Base-by-base conservation (phyloP, 148 eudicot genomes). In the Chenopodium berlandieri region DNA sequence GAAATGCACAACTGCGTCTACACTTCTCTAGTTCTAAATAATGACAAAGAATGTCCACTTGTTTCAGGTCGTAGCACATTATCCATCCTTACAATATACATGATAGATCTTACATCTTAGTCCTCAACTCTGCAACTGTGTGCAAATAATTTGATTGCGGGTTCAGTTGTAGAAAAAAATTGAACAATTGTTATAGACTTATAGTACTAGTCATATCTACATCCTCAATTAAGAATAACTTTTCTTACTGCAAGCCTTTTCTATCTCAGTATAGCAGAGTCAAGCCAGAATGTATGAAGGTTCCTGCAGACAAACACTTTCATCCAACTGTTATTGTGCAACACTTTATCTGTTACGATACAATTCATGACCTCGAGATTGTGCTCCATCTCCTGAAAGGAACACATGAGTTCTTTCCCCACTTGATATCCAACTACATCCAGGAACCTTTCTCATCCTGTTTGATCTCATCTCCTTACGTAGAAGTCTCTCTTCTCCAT, bases 341-440 rank as follows among this genome's bases (percentile, higher is more conserved):
- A 17, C 22, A 56, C 9, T 20, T 62, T 56, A 62, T 16, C 27
- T 54, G 30, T 80, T 34, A 2, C 10, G 44, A 62, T 25, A 23
- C 37, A 67, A 19, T 67, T 27, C 72, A 31, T 78, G 22, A 17
- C 77, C 72, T 6, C 17, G 72, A 76, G 70, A 60, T 73, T 68
- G 84, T 30, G 79, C 20, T 75, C 71, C n/a, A 67, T 75, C 85
- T 19, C 86, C 85, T n/a, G 85, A 79, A 77, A 76, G 81, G 68
- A 87, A 84, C 22, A 82, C 68, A 65, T 50, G 64, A 71, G 81
- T 48, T 44, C 60, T 54, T 73, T 83, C 78, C 71, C 78, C 65
- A 27, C 58, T 56, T 9, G 83, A 84, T 40, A 82, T 75, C 89
- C 89, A 87, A 79, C 89, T 87, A 73, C 81, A 82, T 4, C 89